phyloP scores from a whole-genome alignment of 352 stramenopile genomes.

The Phytopythium chamaehyphon region DNA sequence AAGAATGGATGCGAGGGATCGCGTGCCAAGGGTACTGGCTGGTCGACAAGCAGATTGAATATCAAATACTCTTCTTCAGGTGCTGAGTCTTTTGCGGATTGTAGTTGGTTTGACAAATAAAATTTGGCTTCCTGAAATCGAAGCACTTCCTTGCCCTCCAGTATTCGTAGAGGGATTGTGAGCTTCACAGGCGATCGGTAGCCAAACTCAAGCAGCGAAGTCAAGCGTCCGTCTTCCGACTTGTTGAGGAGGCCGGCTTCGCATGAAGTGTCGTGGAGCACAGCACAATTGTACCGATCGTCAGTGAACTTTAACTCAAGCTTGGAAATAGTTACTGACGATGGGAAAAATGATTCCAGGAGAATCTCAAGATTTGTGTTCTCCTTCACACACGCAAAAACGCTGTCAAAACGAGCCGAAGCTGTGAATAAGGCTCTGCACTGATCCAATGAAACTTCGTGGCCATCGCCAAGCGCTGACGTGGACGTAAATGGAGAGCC shows the following conservation, averaged over 20 bases:
- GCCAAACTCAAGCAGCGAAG: constrained; percentile 45
- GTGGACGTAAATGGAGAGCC: constrained; percentile 35
- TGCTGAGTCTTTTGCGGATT: constrained; percentile 1
- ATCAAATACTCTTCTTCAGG: constrained; percentile 41
- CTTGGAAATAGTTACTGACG: constrained; percentile 46
- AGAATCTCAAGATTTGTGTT: constrained; percentile 44
- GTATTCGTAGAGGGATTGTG: constrained; percentile 41
- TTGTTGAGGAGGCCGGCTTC: constrained; percentile 2
- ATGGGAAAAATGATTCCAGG: constrained; percentile 56
- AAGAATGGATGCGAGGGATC: constrained; percentile 45
- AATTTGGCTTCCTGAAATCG: constrained; percentile 65
- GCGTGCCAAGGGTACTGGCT: constrained; percentile 19
- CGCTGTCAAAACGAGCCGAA: constrained; percentile 51
- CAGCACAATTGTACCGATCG: constrained; percentile 60
- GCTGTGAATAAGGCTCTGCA: constrained; percentile 48
- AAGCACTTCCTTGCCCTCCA: constrained; percentile 50
- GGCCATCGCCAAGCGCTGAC: constrained; percentile 29
- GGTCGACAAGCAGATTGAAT: constrained; percentile 55
- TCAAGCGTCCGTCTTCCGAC: constrained; percentile 30
- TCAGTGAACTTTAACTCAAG: constrained; percentile 75
- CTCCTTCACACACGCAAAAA: constrained; percentile 67
- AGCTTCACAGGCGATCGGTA: constrained; percentile 32
- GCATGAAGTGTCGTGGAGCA: constrained; percentile 36
- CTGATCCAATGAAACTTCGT: constrained; percentile 49
- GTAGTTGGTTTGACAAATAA: constrained; percentile 25